A percentile compares a stretch with the other conserved stretches of the same genome.
Evolutionary conservation across 1,139 yeast genomes (phyloP).

Genomic region (Blastobotrys proliferans): DNA sequence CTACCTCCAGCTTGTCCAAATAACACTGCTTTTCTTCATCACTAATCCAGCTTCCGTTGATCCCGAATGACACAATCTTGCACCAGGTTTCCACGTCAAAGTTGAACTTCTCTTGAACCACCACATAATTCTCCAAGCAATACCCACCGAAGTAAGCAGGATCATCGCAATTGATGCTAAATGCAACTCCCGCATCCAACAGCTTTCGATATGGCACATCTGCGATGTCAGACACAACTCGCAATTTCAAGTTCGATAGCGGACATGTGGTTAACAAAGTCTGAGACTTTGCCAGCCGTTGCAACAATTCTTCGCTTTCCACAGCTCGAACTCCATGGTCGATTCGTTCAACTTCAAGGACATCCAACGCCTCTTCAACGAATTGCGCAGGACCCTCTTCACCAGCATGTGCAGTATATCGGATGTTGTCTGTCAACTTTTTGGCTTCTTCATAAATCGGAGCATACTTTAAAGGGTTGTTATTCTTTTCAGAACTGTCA

Average conservation of each 20-base stretch:
- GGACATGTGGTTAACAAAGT: conserved; percentile 71
- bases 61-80: conserved; percentile 34
- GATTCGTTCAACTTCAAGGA: conserved; percentile 59
- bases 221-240: conserved; percentile 62
- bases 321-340: conserved; percentile 74
- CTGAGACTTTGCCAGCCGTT: conserved; percentile 49
- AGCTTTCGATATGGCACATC: conserved; percentile 62
- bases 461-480: conserved; percentile 63
- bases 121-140: conserved; percentile 66
- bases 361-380: conserved; percentile 53
- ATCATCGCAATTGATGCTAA: conserved; percentile 76
- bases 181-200: conserved; percentile 60
- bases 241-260: conserved; percentile 65
- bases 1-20: conserved; percentile 28
- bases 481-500: conserved; percentile 71
- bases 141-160: conserved; percentile 87
- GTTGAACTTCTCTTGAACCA: conserved; percentile 61
- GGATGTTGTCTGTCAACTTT: conserved; percentile 38
- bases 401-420: conserved; percentile 81
- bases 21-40: conserved; percentile 12
- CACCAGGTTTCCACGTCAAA: conserved; percentile 57
- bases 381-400: conserved; percentile 76
- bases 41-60: conserved; percentile 68
- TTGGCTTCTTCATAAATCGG: conserved; percentile 55
- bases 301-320: conserved; percentile 49